phyloP scores from a whole-genome alignment of 2,329 filamentous ascomycete genomes.

The Elsinoe ampelina region DNA sequence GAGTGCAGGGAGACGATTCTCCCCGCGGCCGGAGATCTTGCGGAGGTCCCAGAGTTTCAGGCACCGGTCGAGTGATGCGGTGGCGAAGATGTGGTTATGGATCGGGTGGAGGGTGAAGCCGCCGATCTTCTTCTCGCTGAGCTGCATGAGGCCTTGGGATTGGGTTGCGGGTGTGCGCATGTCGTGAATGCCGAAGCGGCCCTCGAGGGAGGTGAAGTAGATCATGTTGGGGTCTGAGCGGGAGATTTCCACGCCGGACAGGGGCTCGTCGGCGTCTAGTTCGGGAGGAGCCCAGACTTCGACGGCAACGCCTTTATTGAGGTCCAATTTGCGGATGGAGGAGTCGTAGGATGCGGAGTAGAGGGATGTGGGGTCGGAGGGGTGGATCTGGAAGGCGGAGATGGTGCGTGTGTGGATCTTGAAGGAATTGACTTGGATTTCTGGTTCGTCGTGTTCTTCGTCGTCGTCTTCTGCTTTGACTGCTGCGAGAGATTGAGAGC shows the following conservation, averaged over 20 bases:
- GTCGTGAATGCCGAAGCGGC: conserved; percentile 73
- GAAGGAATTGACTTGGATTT: conserved; percentile 77
- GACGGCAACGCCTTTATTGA: conserved; percentile 67
- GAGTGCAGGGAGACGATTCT: conserved; percentile 54
- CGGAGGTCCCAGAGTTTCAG: conserved; percentile 89
- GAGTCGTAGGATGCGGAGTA: conserved; percentile 90
- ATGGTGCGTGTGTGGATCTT: conserved; percentile 88
- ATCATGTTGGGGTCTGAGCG: conserved; percentile 60
- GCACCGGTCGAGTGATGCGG: conserved; percentile 79
- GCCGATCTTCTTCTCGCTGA: conserved; percentile 90
- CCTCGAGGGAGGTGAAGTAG: conserved; percentile 80
- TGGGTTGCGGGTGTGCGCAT: conserved; percentile 50
- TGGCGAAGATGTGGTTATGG: conserved; percentile 73
- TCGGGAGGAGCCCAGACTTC: conserved; percentile 72
- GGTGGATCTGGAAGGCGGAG: conserved; percentile 69
- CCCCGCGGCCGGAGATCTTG: conserved; percentile 57
- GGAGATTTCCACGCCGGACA: conserved; percentile 78
- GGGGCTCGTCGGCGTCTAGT: conserved; percentile 60
- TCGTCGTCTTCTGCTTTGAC: conserved; percentile 44
- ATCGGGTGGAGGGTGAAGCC: conserved; percentile 79
- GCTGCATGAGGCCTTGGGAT: conserved; percentile 56
- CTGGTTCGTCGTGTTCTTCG: conserved; percentile 55
- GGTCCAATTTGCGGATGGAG: conserved; percentile 76
- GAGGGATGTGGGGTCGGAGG: conserved; percentile 61
- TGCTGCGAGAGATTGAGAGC: conserved; percentile 54